Conservation (phyloP, 2,329 filamentous ascomycete species). For the Colletotrichum incanum region DNA sequence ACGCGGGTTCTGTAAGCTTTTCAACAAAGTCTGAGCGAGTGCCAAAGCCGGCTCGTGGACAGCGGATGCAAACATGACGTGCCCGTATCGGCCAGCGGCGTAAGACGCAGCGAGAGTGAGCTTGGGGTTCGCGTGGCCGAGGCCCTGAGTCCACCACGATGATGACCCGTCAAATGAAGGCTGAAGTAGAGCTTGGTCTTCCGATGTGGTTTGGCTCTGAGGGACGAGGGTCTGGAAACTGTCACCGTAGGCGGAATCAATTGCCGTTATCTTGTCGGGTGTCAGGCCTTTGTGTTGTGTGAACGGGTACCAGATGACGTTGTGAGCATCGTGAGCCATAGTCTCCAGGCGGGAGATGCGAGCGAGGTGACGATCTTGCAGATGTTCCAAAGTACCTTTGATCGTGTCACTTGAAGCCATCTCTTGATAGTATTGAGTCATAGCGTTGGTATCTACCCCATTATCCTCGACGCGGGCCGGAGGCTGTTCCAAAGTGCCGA, state of each 20-base stretch:
- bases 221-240: constrained; percentile 75
- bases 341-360: constrained; percentile 73
- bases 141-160: constrained; percentile 93
- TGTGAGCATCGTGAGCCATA: constrained; percentile 74
- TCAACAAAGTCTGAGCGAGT: constrained; percentile 77
- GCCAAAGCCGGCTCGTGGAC: constrained; percentile 84
- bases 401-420: constrained; percentile 58
- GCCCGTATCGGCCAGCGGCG: constrained; percentile 86
- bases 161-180: constrained; percentile 87
- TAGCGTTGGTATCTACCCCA: constrained; percentile 67
- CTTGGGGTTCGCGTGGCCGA: constrained; percentile 83
- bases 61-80: constrained; percentile 88
- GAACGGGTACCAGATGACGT: constrained; percentile 88
- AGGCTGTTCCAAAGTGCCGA: constrained; percentile 72
- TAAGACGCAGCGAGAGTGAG: constrained; percentile 84
- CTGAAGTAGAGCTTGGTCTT: constrained; percentile 60
- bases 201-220: not conserved
- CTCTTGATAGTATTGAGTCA: constrained; percentile 76
- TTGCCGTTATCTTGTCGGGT: constrained; percentile 76
- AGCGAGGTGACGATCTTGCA: constrained; percentile 68
- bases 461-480: constrained; percentile 62
- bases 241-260: constrained; percentile 86
- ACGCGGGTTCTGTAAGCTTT: constrained; percentile 73
- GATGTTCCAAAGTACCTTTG: constrained; percentile 61
- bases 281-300: constrained; percentile 81